Evolutionary conservation across 768 basidiomycete genomes (phyloP).

Genomic region (Tulasnella sp.): DNA sequence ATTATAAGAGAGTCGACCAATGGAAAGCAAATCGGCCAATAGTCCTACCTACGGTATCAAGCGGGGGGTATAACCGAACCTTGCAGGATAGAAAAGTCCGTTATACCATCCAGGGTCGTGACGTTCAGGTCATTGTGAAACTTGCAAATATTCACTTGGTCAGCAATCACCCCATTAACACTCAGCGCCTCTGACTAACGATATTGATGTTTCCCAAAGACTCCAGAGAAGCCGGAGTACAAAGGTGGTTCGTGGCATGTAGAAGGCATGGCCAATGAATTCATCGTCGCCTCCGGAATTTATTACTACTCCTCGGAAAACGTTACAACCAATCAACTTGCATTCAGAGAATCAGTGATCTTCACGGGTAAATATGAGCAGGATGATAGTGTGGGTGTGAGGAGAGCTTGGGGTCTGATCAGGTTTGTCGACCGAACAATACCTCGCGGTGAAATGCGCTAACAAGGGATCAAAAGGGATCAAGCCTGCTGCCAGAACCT

Average conservation of each 20-base stretch:
- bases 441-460: too few species aligned
- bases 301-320: constrained; percentile 22
- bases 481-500: constrained; percentile 35
- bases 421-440: too few species aligned
- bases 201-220: constrained; percentile 16
- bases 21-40: neutral
- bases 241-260: constrained; percentile 35
- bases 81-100: neutral
- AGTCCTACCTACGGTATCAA: neutral
- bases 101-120: constrained; percentile 26
- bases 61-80: neutral
- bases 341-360: constrained; percentile 23
- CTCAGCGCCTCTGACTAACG: neutral
- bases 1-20: neutral
- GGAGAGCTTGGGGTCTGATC: constrained; percentile 35
- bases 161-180: constrained; percentile 18
- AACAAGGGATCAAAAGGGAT: too few species aligned
- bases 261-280: constrained; percentile 28
- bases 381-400: constrained; percentile 24
- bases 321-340: constrained; percentile 24
- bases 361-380: constrained; percentile 20
- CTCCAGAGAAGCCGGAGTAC: constrained; percentile 28
- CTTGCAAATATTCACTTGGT: constrained; percentile 32
- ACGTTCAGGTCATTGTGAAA: constrained; percentile 32
- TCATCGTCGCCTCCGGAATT: neutral